Base-by-base conservation (phyloP, 139 green algal genomes). In the Marvania coccoides region DNA sequence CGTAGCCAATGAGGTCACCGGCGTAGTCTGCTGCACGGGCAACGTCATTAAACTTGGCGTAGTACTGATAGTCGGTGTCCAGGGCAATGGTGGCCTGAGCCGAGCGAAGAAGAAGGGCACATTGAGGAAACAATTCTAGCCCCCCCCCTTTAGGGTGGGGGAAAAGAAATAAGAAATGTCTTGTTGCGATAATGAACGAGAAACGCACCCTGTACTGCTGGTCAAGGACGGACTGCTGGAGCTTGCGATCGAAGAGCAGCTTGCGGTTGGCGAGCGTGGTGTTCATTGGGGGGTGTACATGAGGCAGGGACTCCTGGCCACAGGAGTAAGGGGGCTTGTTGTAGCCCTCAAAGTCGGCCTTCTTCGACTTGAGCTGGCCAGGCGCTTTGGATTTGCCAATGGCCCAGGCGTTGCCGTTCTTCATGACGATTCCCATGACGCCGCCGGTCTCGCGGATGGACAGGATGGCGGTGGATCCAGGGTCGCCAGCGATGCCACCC, bases 331-430 rank as follows among this genome's bases (percentile, higher is more conserved):
- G 23, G 12, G 24, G 24, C 28, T 31, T 23, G 9, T 53, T 14
- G 8, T 39, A 26, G 24, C 38, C 28, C 0, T 37, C 26, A 5
- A 29, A 13, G 12, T 15, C 26, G 0, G 58, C 37, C 38, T 54
- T 54, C 14, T 30, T 29, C 13, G 38, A 54, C 13, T 39, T 38
- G 26, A 65, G 37, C 19, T 13, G 3, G 15, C 12, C 2, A 28
- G 58, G 26, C n/a, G n/a, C n/a, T n/a, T n/a, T n/a, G n/a, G n/a
- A n/a, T 39, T 65, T 65, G 37, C 58, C 58, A 2, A 65, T 26
- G 2, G 58, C 58, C 58, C 58, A 65, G 28, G 58, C 9, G 12
- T 9, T 28, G 10, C 14, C 26, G 24, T 28, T 6, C 3, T 53
- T 38, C 26, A 38, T 23, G 7, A 39, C 58, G 38, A 65, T 54